A percentile compares a stretch with the other conserved stretches of the same genome.
Evolutionary conservation across 164 flowering plant genomes (phyloP).

Genomic region (Kalanchoe fedtschenkoi): DNA sequence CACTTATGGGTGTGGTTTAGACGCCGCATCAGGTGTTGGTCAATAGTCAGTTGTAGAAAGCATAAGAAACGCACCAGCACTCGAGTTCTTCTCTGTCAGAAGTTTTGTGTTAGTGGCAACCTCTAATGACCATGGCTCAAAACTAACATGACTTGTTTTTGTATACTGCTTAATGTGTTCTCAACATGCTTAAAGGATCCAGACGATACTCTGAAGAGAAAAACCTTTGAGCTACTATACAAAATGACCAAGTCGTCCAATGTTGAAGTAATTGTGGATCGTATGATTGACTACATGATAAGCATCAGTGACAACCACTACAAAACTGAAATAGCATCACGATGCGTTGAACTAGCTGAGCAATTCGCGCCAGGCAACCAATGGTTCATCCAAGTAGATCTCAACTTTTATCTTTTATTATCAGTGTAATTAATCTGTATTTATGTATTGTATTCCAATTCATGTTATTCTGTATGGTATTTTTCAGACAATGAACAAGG

Average conservation of each 20-base stretch:
- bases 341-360: constrained; percentile 96
- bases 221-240: constrained; percentile 91
- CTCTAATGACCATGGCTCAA: not conserved
- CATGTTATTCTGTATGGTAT: constrained; percentile 10
- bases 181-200: constrained; percentile 53
- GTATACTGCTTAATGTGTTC: not conserved
- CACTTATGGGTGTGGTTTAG: too few relatives aligned
- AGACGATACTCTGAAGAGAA: constrained; percentile 93
- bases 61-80: too few relatives aligned
- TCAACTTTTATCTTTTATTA: not conserved
- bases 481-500: constrained; percentile 94
- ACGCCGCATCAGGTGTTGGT: too few relatives aligned
- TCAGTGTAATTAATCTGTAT: not conserved
- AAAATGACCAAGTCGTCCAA: constrained; percentile 97
- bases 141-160: not conserved
- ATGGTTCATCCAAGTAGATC: constrained; percentile 88
- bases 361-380: constrained; percentile 97
- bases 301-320: constrained; percentile 85
- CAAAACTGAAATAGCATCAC: constrained; percentile 93
- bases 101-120: not conserved
- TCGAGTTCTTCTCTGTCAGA: not conserved
- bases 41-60: too few relatives aligned
- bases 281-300: constrained; percentile 97
- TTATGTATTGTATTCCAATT: not conserved
- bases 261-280: constrained; percentile 97